Percentiles rank a stretch among this genome's conserved stretches.
phyloP scores from a whole-genome alignment of 257 asterid species.

The Verbascum thapsus region DNA sequence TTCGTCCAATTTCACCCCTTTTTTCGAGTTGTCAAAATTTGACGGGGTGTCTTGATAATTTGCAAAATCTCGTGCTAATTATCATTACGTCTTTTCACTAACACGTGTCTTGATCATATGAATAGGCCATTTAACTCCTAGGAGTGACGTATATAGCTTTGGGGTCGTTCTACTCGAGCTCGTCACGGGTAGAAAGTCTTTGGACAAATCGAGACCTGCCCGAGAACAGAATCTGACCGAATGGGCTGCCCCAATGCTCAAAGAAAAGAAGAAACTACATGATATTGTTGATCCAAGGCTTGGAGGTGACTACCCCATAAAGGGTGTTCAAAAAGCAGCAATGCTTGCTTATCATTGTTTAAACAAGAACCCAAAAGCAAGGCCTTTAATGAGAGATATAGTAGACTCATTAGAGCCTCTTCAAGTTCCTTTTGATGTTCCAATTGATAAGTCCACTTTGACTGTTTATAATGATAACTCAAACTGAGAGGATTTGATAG shows the following conservation, averaged over 20 bases:
- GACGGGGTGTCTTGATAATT: no score
- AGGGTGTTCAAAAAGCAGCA: slow-evolving; percentile 58
- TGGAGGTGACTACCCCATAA: slow-evolving; percentile 51
- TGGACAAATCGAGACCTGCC: slow-evolving; percentile 55
- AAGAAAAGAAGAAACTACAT: slow-evolving; percentile 47
- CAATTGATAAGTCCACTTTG: slow-evolving; percentile 36
- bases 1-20: no score
- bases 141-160: slow-evolving; percentile 64
- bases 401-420: slow-evolving; percentile 63
- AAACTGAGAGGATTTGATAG: slow-evolving; percentile 21
- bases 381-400: slow-evolving; percentile 60
- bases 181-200: slow-evolving; percentile 53
- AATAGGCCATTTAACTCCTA: slow-evolving; percentile 54
- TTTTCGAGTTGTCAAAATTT: no score
- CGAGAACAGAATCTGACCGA: slow-evolving; percentile 58
- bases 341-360: slow-evolving; percentile 60
- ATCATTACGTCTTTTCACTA: no score
- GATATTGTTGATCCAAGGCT: slow-evolving; percentile 53
- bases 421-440: slow-evolving; percentile 35
- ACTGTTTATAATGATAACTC: slow-evolving; percentile 42
- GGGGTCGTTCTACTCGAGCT: slow-evolving; percentile 63
- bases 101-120: slow-evolving; percentile 11
- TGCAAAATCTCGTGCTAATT: no score
- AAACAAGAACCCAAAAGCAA: slow-evolving; percentile 53
- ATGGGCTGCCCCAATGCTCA: slow-evolving; percentile 57